Percentiles rank a stretch among this genome's conserved stretches.
Evolutionary conservation across 2,329 filamentous ascomycete genomes (phyloP).

Genomic region (Phyllosticta capitalensis): DNA sequence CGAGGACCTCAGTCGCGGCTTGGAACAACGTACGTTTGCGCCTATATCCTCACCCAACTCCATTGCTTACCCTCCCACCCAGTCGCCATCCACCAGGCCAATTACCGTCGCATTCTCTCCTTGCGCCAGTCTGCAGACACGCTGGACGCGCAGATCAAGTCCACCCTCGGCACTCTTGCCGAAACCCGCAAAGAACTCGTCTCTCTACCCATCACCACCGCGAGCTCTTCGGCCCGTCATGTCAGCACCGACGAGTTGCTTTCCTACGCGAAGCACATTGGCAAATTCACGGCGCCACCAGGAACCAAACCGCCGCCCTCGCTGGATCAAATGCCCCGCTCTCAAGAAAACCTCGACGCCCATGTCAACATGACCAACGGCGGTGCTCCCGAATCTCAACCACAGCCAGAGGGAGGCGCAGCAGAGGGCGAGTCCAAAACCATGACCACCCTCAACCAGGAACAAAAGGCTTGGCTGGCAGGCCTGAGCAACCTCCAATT

Average conservation of each 20-base stretch:
- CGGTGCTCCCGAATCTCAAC: constrained; percentile 14
- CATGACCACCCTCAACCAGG: constrained; percentile 18
- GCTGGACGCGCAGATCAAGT: constrained; percentile 64
- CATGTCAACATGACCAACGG: constrained; percentile 21
- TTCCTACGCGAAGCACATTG: constrained; percentile 68
- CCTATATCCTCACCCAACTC: not conserved
- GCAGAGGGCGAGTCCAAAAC: constrained; percentile 17
- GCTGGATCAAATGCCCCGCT: constrained; percentile 1
- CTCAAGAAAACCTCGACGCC: constrained; percentile 11
- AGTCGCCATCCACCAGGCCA: constrained; percentile 69
- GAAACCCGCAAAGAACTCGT: constrained; percentile 64
- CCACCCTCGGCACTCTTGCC: constrained; percentile 60
- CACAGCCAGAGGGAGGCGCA: constrained; percentile 18
- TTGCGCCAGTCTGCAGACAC: constrained; percentile 56
- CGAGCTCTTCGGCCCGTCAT: constrained; percentile 33
- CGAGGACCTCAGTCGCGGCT: constrained; percentile 52
- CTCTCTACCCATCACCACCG: constrained; percentile 29
- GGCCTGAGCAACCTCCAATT: constrained; percentile 52
- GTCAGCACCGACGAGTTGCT: constrained; percentile 66
- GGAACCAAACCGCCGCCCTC: constrained; percentile 31
- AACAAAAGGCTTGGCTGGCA: constrained; percentile 33
- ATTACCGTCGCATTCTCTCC: constrained; percentile 57
- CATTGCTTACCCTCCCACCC: constrained; percentile 2
- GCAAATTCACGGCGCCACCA: constrained; percentile 67
- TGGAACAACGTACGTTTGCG: constrained; percentile 49